Percentiles rank a stretch among this genome's conserved stretches.
phyloP scores from a whole-genome alignment of 1,284 basidiomycete species.

The Hortiboletus rubellus region DNA sequence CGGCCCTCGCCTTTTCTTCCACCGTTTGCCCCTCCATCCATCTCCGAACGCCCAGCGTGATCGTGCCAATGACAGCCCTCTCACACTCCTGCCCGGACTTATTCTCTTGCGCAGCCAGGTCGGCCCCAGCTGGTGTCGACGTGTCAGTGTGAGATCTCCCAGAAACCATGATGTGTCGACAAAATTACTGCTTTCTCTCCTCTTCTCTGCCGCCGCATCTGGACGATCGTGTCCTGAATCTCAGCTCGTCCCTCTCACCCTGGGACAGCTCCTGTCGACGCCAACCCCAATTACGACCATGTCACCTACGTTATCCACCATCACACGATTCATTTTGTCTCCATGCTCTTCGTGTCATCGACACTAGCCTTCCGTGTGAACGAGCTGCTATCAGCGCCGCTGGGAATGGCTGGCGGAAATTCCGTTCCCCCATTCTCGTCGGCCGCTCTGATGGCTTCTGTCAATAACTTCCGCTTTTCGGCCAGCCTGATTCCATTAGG shows the following conservation, averaged over 20 bases:
- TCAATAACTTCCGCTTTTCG: slow-evolving; percentile 13
- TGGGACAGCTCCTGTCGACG: slow-evolving; percentile 32
- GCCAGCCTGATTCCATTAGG: slow-evolving; percentile 16
- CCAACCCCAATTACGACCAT: slow-evolving; percentile 15
- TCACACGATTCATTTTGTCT: slow-evolving; percentile 17
- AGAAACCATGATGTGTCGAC: slow-evolving; percentile 18
- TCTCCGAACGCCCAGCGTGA: slow-evolving; percentile 1
- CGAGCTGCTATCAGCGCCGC: background rate
- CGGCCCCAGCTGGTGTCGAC: slow-evolving; percentile 14
- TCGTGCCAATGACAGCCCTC: slow-evolving; percentile 13
- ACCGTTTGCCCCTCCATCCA: slow-evolving; percentile 7
- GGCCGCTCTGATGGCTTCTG: slow-evolving; percentile 9
- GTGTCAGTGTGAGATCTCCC: slow-evolving; percentile 28
- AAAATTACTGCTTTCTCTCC: slow-evolving; percentile 12
- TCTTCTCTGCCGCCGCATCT: slow-evolving; percentile 18
- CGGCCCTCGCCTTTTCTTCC: slow-evolving; percentile 12
- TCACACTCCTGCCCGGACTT: slow-evolving; percentile 25
- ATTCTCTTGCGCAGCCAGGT: slow-evolving; percentile 21
- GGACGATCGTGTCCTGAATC: slow-evolving; percentile 22
- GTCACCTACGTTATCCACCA: slow-evolving; percentile 6
- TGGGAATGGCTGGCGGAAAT: slow-evolving; percentile 17
- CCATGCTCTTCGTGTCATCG: slow-evolving; percentile 12
- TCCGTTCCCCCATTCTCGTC: slow-evolving; percentile 14
- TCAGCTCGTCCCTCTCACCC: slow-evolving; percentile 11
- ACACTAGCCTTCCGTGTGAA: slow-evolving; percentile 10